phyloP scores from a whole-genome alignment of 371 early-diverging fungal genomes.

The Mucor ambiguus region DNA sequence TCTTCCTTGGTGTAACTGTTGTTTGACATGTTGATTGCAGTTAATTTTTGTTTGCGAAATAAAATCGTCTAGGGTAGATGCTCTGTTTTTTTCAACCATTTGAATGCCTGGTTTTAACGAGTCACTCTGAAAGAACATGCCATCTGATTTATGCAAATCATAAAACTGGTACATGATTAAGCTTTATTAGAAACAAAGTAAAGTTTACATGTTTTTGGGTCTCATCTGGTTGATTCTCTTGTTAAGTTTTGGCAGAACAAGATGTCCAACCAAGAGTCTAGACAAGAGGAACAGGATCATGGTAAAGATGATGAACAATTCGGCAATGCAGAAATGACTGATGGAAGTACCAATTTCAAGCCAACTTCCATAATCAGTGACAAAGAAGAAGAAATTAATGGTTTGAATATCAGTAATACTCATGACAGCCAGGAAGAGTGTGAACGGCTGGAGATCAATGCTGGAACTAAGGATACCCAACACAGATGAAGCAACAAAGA shows the following conservation, averaged over 20 bases:
- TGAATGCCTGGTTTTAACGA: neutral
- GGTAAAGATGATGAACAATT: constrained; percentile 82
- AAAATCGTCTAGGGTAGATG: neutral
- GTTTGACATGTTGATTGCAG: neutral
- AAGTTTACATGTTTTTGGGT: constrained; percentile 14
- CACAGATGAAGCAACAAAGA: constrained; percentile 84
- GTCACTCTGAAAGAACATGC: neutral
- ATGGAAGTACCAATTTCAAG: constrained; percentile 97
- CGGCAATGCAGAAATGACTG: constrained; percentile 85
- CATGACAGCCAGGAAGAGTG: constrained; percentile 81
- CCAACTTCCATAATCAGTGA: constrained; percentile 93
- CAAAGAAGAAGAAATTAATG: constrained; percentile 93
- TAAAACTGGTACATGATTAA: too few relatives aligned
- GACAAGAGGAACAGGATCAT: constrained; percentile 70
- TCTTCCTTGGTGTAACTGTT: constrained; percentile 39
- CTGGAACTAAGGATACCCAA: constrained; percentile 76
- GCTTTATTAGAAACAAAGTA: neutral
- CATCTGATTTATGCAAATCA: too few relatives aligned
- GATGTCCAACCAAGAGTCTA: constrained; percentile 60
- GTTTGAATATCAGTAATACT: constrained; percentile 92
- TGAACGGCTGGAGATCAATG: constrained; percentile 80
- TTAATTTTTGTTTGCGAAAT: neutral
- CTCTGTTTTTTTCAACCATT: neutral
- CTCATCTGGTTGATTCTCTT: constrained; percentile 19
- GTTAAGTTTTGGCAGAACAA: constrained; percentile 25